Conservation (phyloP, 768 basidiomycete genomes). For the Lactarius vividus region DNA sequence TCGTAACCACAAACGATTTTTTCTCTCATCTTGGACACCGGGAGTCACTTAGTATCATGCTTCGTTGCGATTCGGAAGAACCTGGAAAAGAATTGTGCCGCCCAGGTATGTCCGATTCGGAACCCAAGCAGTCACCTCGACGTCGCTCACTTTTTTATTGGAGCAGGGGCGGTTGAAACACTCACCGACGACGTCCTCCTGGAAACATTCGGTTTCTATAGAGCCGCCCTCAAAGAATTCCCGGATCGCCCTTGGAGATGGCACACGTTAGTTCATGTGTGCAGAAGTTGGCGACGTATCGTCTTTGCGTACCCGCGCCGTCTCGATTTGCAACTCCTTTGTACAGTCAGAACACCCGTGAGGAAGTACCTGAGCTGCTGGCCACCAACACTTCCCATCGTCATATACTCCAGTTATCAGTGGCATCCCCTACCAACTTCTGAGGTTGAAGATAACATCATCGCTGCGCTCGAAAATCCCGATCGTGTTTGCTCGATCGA, state of each 20-base stretch:
- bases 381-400: conserved; percentile 3
- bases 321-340: background rate
- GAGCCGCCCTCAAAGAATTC: too few relatives aligned
- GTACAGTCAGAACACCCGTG: background rate
- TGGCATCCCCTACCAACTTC: too few relatives aligned
- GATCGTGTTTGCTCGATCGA: background rate
- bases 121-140: background rate
- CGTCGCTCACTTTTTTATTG: background rate
- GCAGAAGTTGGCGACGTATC: background rate
- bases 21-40: too few relatives aligned
- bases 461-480: background rate
- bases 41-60: background rate
- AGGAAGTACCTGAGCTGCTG: background rate
- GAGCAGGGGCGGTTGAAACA: background rate
- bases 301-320: background rate
- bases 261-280: background rate
- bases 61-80: background rate
- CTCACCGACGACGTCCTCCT: background rate
- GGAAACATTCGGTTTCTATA: conserved; percentile 3
- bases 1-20: background rate
- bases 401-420: background rate
- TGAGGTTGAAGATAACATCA: background rate
- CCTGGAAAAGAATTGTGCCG: background rate
- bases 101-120: background rate
- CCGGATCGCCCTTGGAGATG: background rate